phyloP scores from a whole-genome alignment of 805 yeast species.

The Nakazawaea siamensis region DNA sequence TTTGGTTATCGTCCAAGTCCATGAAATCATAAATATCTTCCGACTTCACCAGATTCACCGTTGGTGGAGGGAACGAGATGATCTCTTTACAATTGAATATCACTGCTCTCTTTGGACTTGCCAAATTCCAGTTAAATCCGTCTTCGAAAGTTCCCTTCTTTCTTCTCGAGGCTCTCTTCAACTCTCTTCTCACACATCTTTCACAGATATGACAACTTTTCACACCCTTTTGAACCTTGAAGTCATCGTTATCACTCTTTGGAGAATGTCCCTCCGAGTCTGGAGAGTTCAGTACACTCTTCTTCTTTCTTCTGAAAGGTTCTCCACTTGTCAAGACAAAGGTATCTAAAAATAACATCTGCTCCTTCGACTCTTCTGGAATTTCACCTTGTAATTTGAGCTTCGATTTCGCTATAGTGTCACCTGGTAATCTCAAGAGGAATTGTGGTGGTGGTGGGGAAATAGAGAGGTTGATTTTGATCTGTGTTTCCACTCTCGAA shows the following conservation, averaged over 20 bases:
- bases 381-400: conserved; percentile 53
- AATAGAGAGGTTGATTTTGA: conserved; percentile 61
- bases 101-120: conserved; percentile 70
- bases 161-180: conserved; percentile 88
- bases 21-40: conserved; percentile 13
- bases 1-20: conserved; percentile 15
- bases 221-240: conserved; percentile 8
- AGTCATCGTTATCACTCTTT: conserved; percentile 3
- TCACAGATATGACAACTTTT: conserved; percentile 68
- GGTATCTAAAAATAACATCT: conserved; percentile 64
- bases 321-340: conserved; percentile 56
- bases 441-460: conserved; percentile 73
- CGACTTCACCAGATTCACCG: conserved; percentile 12
- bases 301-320: background rate
- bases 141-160: conserved; percentile 73
- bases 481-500: conserved; percentile 94
- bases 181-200: conserved; percentile 87
- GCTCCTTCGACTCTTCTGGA: conserved; percentile 39
- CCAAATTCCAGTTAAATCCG: conserved; percentile 69
- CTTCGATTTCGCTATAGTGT: conserved; percentile 81
- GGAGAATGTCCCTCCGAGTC: conserved; percentile 1
- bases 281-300: conserved; percentile 2
- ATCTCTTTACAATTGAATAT: conserved; percentile 90
- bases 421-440: conserved; percentile 75
- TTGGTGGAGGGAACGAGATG: conserved; percentile 60